phyloP scores from a whole-genome alignment of 1,284 basidiomycete genomes.

The Phenoliferia sp. region DNA sequence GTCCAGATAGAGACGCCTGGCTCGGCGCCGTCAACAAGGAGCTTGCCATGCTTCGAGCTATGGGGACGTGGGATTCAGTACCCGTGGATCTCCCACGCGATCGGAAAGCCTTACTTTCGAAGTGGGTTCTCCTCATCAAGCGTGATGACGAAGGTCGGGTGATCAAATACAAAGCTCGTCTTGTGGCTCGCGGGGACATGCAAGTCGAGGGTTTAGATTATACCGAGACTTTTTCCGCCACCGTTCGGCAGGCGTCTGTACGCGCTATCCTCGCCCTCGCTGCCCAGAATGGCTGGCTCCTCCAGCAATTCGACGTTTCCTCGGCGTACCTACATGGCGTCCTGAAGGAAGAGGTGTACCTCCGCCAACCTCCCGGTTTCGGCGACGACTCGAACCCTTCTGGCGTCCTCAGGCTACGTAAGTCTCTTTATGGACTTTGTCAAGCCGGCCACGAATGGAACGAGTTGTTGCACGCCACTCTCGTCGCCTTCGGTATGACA shows the following conservation, averaged over 20 bases:
- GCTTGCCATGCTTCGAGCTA: background rate
- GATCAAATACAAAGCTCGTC: slow-evolving; percentile 39
- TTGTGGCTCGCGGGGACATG: slow-evolving; percentile 34
- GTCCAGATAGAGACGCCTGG: background rate
- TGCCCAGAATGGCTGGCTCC: background rate
- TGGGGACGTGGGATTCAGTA: background rate
- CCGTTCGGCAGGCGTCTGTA: slow-evolving; percentile 44
- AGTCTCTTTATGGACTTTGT: slow-evolving; percentile 23
- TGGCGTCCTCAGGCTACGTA: background rate
- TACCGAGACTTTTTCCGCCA: slow-evolving; percentile 48
- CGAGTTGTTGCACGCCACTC: slow-evolving; percentile 1
- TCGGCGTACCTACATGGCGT: slow-evolving; percentile 22
- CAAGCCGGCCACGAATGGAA: slow-evolving; percentile 21
- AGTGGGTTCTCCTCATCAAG: slow-evolving; percentile 23
- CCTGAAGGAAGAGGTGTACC: slow-evolving; percentile 6
- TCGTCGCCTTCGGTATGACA: background rate
- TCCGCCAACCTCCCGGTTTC: slow-evolving; percentile 2
- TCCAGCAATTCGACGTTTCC: slow-evolving; percentile 14
- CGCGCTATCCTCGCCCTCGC: slow-evolving; percentile 31
- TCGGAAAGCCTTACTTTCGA: slow-evolving; percentile 6
- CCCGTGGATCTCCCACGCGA: slow-evolving; percentile 1
- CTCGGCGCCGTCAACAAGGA: background rate
- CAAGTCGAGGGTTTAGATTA: slow-evolving; percentile 47
- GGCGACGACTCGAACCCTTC: background rate
- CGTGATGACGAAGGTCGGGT: slow-evolving; percentile 27